Evolutionary conservation across 352 stramenopile species (phyloP).

Genomic region (Phytophthora vignae): DNA sequence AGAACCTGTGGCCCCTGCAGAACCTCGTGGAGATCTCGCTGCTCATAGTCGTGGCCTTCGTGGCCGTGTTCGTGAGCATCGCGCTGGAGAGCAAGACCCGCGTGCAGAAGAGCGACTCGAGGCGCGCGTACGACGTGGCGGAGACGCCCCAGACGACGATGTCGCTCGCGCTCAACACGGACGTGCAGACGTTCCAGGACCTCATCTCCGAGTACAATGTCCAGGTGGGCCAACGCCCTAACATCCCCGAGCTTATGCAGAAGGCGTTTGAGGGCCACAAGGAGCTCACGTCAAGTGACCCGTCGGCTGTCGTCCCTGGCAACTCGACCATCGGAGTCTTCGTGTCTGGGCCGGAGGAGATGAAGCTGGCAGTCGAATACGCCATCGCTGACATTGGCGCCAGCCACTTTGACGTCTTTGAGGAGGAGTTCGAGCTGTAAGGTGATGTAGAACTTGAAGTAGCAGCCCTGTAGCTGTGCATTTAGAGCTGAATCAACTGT

Average conservation of each 20-base stretch:
- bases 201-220: conserved; percentile 41
- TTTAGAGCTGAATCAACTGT: no score
- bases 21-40: conserved; percentile 50
- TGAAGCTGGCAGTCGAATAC: conserved; percentile 38
- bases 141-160: conserved; percentile 18
- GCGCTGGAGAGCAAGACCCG: conserved; percentile 14
- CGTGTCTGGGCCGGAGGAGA: conserved; percentile 42
- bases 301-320: not conserved
- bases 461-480: no score
- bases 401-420: conserved; percentile 33
- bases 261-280: conserved; percentile 28
- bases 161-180: conserved; percentile 6
- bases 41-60: conserved; percentile 16
- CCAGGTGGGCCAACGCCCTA: conserved; percentile 27
- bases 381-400: conserved; percentile 27
- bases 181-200: conserved; percentile 27
- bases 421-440: conserved; percentile 45
- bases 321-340: conserved; percentile 47
- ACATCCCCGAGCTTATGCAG: conserved; percentile 42
- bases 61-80: conserved; percentile 17
- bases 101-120: not conserved
- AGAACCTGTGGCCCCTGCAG: conserved; percentile 55
- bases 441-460: no score
- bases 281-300: conserved; percentile 1
- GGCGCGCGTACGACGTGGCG: conserved; percentile 2